Evolutionary conservation across 345 rosid species (phyloP).

Genomic region (Brassica incana): DNA sequence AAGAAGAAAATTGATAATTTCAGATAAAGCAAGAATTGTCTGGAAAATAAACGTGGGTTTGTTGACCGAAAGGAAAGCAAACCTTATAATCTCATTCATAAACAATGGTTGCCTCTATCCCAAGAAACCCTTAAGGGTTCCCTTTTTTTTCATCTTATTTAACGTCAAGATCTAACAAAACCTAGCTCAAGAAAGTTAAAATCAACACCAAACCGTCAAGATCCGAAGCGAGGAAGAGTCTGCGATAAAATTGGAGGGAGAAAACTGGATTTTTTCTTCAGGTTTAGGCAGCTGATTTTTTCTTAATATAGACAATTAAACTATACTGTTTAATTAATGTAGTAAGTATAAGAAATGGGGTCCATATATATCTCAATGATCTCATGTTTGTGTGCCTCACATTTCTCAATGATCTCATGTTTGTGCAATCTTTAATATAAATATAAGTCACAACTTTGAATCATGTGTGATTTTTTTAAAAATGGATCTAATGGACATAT

Average conservation of each 20-base stretch:
- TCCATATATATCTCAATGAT: slow-evolving; percentile 20
- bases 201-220: slow-evolving; percentile 21
- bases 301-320: slow-evolving; percentile 39
- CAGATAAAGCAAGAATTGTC: slow-evolving; percentile 9
- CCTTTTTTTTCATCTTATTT: neutral
- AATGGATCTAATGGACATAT: no score
- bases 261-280: slow-evolving; percentile 18
- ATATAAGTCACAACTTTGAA: no score
- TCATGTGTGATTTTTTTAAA: no score
- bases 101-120: slow-evolving; percentile 16
- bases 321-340: neutral
- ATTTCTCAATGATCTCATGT: slow-evolving; percentile 12
- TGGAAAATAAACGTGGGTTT: neutral
- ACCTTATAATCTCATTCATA: slow-evolving; percentile 10
- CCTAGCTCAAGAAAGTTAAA: slow-evolving; percentile 8
- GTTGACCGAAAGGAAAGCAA: slow-evolving; percentile 13
- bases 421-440: neutral
- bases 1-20: neutral
- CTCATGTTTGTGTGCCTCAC: slow-evolving; percentile 40
- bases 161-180: slow-evolving; percentile 19
- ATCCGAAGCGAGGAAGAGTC: slow-evolving; percentile 21
- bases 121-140: slow-evolving; percentile 39
- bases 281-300: slow-evolving; percentile 29
- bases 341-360: slow-evolving; percentile 22
- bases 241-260: slow-evolving; percentile 8